Conservation (phyloP, 768 basidiomycete species). For the Heimioporus sp. region DNA sequence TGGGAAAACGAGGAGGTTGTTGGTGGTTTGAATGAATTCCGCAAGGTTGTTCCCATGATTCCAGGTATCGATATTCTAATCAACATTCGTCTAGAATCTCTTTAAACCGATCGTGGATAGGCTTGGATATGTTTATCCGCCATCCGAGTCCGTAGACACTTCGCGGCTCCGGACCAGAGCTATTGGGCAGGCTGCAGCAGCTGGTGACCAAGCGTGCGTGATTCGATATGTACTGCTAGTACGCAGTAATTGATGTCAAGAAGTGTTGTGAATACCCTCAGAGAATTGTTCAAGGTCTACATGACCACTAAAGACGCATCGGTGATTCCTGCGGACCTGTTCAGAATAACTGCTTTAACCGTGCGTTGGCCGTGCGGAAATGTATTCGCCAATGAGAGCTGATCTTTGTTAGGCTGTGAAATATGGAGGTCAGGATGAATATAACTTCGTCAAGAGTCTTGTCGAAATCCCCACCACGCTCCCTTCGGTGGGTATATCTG, state of each 20-base stretch:
- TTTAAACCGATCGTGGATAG: slow-evolving; percentile 75
- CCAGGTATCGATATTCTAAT: not conserved
- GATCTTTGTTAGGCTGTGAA: slow-evolving; percentile 54
- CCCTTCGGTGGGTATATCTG: slow-evolving; percentile 60
- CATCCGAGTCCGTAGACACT: slow-evolving; percentile 63
- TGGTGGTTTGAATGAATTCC: slow-evolving; percentile 57
- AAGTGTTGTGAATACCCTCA: slow-evolving; percentile 76
- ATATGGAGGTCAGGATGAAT: slow-evolving; percentile 73
- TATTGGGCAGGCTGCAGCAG: slow-evolving; percentile 52
- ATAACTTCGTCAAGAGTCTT: slow-evolving; percentile 65
- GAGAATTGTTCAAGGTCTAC: slow-evolving; percentile 67
- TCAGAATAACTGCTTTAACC: slow-evolving; percentile 49
- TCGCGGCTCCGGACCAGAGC: slow-evolving; percentile 74
- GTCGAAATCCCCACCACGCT: slow-evolving; percentile 75
- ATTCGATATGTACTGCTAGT: not conserved
- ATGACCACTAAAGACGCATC: slow-evolving; percentile 72
- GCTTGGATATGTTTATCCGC: slow-evolving; percentile 74
- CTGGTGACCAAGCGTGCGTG: slow-evolving; percentile 42
- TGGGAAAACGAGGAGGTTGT: slow-evolving; percentile 71
- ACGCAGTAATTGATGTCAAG: not conserved
- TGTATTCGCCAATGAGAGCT: slow-evolving; percentile 1
- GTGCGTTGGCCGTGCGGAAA: slow-evolving; percentile 35
- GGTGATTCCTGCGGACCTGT: slow-evolving; percentile 77
- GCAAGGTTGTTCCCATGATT: slow-evolving; percentile 43
- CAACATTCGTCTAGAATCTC: slow-evolving; percentile 41